Percentiles rank a stretch among this genome's conserved stretches.
Conservation (phyloP, 2,329 filamentous ascomycete species). For the Penicillium psychrosexuale region DNA sequence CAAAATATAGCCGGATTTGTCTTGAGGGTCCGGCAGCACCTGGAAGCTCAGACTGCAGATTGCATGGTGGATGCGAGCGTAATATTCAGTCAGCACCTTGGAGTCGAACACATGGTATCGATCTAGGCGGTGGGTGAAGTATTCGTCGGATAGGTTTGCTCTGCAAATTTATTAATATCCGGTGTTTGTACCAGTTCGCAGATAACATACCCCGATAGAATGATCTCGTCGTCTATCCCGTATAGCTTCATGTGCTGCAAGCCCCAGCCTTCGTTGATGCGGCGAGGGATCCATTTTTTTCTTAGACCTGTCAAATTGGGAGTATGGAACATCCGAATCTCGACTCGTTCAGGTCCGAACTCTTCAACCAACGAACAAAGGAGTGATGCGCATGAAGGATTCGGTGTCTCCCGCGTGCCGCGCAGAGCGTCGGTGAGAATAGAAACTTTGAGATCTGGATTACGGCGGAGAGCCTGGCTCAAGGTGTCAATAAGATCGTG, state of each 20-base stretch:
- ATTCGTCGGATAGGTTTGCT: constrained; percentile 87
- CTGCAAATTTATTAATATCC: constrained; percentile 34
- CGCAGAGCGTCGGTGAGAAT: constrained; percentile 88
- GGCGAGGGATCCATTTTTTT: constrained; percentile 77
- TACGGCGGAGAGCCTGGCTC: constrained; percentile 68
- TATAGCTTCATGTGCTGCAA: constrained; percentile 99
- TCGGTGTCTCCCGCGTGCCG: constrained; percentile 84
- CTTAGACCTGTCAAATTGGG: constrained; percentile 85
- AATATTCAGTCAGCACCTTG: constrained; percentile 76
- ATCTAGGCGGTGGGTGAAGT: constrained; percentile 94
- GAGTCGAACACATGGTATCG: constrained; percentile 89
- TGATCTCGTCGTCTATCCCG: constrained; percentile 90
- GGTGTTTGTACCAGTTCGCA: background rate
- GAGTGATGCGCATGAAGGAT: constrained; percentile 82
- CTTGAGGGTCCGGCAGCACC: constrained; percentile 57
- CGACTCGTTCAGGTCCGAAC: constrained; percentile 79
- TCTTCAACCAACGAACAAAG: constrained; percentile 78
- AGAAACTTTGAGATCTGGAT: constrained; percentile 74
- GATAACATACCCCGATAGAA: constrained; percentile 72
- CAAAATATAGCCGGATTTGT: constrained; percentile 50
- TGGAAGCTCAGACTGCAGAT: constrained; percentile 79
- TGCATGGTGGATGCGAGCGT: constrained; percentile 69
- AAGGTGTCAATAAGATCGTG: constrained; percentile 80
- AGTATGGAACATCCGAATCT: constrained; percentile 96
- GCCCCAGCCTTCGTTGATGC: constrained; percentile 98